A percentile compares a stretch with the other conserved stretches of the same genome.
Evolutionary conservation across 2,329 filamentous ascomycete genomes (phyloP).

Genomic region (Monilinia vaccinii-corymbosi): DNA sequence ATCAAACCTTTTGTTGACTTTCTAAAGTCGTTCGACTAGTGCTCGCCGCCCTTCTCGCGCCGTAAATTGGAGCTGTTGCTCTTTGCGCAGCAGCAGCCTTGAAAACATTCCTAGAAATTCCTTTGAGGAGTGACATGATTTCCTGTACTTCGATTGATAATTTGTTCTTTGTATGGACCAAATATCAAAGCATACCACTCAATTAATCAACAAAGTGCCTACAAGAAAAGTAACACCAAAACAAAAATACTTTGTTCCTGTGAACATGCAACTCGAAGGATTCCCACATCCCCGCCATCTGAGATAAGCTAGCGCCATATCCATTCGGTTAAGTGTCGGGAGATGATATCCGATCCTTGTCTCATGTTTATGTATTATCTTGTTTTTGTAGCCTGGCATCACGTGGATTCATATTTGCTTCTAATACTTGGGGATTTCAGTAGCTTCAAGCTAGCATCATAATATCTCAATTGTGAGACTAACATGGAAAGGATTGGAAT

Average conservation of each 20-base stretch:
- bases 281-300: neutral
- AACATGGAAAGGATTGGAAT: neutral
- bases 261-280: neutral
- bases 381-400: too few relatives aligned
- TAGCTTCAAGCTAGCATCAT: neutral
- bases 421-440: neutral
- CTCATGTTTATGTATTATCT: neutral
- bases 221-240: neutral
- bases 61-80: conserved; percentile 18
- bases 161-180: neutral
- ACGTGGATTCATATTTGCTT: too few relatives aligned
- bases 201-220: conserved; percentile 1
- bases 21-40: conserved; percentile 32
- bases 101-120: conserved; percentile 22
- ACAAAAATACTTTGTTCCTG: conserved; percentile 7
- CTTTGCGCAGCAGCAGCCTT: conserved; percentile 18
- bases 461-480: neutral
- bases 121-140: conserved; percentile 27
- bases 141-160: conserved; percentile 11
- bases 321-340: neutral
- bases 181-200: neutral
- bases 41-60: conserved; percentile 22
- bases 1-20: conserved; percentile 49
- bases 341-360: neutral
- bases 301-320: neutral